phyloP scores from a whole-genome alignment of 495 filamentous ascomycete genomes.

The Hamigera avellanea region DNA sequence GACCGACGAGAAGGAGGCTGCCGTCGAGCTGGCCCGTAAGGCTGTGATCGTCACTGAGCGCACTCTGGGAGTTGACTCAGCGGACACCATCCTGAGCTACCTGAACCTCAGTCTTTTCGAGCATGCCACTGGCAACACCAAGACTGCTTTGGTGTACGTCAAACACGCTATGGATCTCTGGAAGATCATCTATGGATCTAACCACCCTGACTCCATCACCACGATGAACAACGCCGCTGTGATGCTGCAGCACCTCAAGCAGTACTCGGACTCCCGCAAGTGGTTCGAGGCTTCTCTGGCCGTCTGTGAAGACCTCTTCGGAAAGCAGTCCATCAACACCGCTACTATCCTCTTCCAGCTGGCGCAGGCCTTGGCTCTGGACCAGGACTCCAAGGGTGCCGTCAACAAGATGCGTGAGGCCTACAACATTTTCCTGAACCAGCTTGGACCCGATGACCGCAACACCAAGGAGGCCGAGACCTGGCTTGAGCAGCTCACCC shows the following conservation, averaged over 20 bases:
- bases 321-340: constrained; percentile 76
- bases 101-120: constrained; percentile 94
- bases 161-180: constrained; percentile 89
- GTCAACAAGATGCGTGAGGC: constrained; percentile 89
- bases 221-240: constrained; percentile 98
- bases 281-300: constrained; percentile 93
- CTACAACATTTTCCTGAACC: constrained; percentile 81
- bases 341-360: constrained; percentile 97
- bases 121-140: constrained; percentile 81
- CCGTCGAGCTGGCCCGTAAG: constrained; percentile 91
- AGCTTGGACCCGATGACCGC: constrained; percentile 76
- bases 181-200: constrained; percentile 90
- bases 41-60: constrained; percentile 92
- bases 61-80: constrained; percentile 85
- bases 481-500: constrained; percentile 93
- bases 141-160: constrained; percentile 69
- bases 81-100: constrained; percentile 87
- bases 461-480: constrained; percentile 92
- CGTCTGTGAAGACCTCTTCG: constrained; percentile 79
- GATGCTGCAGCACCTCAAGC: constrained; percentile 90
- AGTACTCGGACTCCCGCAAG: constrained; percentile 79
- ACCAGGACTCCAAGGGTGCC: constrained; percentile 81
- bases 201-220: constrained; percentile 95
- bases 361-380: constrained; percentile 84
- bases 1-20: constrained; percentile 88